Evolutionary conservation across 1,284 basidiomycete genomes (phyloP), one percentile per base, ranked within the genome.

Genomic region (Boletus austroedulis): DNA sequence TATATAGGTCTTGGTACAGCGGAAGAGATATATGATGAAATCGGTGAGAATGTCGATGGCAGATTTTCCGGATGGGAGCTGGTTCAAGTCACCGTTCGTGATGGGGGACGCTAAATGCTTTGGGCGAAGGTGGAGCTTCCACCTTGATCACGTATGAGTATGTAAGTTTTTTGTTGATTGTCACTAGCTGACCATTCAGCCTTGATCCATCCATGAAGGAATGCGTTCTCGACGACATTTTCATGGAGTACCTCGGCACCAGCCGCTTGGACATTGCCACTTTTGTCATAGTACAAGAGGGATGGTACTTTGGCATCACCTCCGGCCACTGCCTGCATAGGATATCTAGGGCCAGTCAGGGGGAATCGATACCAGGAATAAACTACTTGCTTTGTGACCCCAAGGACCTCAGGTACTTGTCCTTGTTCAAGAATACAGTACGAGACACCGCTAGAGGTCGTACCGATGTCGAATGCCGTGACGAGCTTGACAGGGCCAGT

Each of bases 301-400:
- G 82, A 80, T 7, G 83, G 84, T 31, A 85, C 82, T 66, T 85
- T 85, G 9, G 76, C 79, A 53, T 82, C 73, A 3, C 77, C 73
- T 6, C 73, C 72, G 7, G 70, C 69, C 76, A 69, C 47, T 77
- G n/a, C 74, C 57, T 80, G 77, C 0, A 74, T 76, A 12, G 78
- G 78, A 56, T 74, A 79, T 44, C 80, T 81, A 57, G 41, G 38
- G 38, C n/a, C n/a, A n/a, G n/a, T n/a, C n/a, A n/a, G n/a, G n/a
- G n/a, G n/a, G n/a, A n/a, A n/a, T n/a, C n/a, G n/a, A n/a, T n/a
- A n/a, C n/a, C n/a, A n/a, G n/a, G n/a, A n/a, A n/a, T n/a, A n/a
- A n/a, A n/a, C n/a, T n/a, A n/a, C n/a, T n/a, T n/a, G n/a, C n/a
- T n/a, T n/a, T n/a, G n/a, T n/a, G n/a, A n/a, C n/a, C n/a, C n/a